A percentile compares a stretch with the other conserved stretches of the same genome.
Evolutionary conservation across 805 yeast genomes (phyloP).

Genomic region (Starmerella potacharoeniae): DNA sequence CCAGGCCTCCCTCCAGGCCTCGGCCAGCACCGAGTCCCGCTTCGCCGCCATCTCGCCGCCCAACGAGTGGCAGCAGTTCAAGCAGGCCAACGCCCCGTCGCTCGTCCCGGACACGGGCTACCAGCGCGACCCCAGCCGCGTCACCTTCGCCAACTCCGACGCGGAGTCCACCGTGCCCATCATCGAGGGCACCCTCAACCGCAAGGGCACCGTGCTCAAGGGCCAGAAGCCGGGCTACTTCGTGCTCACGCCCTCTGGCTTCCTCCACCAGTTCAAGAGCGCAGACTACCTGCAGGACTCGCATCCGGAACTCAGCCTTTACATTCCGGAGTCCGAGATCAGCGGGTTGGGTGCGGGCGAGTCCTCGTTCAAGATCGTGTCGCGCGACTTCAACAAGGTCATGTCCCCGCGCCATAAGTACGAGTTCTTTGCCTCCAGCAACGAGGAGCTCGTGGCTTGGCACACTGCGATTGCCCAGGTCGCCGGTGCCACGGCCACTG

Average conservation of each 20-base stretch:
- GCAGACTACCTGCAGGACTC: conserved; percentile 34
- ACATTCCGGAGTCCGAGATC: conserved; percentile 38
- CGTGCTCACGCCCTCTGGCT: conserved; percentile 38
- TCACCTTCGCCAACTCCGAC: conserved; percentile 33
- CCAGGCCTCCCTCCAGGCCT: conserved; percentile 24
- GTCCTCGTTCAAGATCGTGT: conserved; percentile 34
- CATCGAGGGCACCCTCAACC: conserved; percentile 37
- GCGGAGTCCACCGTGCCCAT: conserved; percentile 37
- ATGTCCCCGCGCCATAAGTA: conserved; percentile 29
- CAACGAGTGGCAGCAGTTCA: conserved; percentile 39
- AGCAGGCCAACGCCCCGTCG: conserved; percentile 24
- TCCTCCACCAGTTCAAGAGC: conserved; percentile 35
- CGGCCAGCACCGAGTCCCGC: conserved; percentile 25
- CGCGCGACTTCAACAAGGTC: conserved; percentile 33
- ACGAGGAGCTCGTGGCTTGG: conserved; percentile 40
- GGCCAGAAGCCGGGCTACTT: conserved; percentile 36
- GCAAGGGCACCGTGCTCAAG: conserved; percentile 36
- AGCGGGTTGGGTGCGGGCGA: conserved; percentile 31
- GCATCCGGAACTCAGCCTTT: conserved; percentile 37
- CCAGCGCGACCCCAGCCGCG: conserved; percentile 32
- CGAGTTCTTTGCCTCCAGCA: conserved; percentile 36
- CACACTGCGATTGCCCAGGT: conserved; percentile 30
- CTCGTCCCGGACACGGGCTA: conserved; percentile 29
- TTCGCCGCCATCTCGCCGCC: conserved; percentile 31
- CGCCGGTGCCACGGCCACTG: conserved; percentile 17